These are phyloP conservation scores for Parachlorella kessleri DNA, from an alignment of 139 green algal genomes.

Conservation along the genomic window DNA sequence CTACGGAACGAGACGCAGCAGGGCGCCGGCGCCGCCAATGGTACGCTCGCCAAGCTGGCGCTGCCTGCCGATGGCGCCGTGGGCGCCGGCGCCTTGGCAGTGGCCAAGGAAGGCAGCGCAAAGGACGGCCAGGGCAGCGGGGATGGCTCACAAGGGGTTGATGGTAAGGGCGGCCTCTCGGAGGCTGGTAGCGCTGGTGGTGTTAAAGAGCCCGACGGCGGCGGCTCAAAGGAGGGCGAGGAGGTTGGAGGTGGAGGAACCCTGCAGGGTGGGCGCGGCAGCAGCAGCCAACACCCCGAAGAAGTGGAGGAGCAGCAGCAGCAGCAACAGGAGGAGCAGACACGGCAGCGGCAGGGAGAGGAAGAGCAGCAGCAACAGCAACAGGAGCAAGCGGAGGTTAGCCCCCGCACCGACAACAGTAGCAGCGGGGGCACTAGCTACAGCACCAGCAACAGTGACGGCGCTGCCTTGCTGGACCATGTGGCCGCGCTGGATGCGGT, in stretches of 20 bases:
- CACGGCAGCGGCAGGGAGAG: neutral
- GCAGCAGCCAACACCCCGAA: neutral
- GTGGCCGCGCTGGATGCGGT: slow-evolving; percentile 14
- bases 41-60: neutral
- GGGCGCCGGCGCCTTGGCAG: neutral
- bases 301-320: neutral
- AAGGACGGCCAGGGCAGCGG: too few species aligned
- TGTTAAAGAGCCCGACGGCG: too few species aligned
- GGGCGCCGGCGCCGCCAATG: neutral
- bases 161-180: neutral
- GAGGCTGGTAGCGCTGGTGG: too few species aligned
- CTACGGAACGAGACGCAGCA: slow-evolving; percentile 28
- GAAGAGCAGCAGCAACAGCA: slow-evolving; percentile 15
- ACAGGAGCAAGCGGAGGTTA: slow-evolving; percentile 2
- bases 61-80: too few species aligned
- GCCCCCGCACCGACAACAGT: neutral
- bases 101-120: neutral
- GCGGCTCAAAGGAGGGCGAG: too few species aligned
- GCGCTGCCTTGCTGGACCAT: neutral
- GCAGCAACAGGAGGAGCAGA: neutral
- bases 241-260: too few species aligned
- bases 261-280: too few species aligned
- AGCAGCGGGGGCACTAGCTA: neutral
- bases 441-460: neutral
- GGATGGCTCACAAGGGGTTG: neutral